phyloP scores from a whole-genome alignment of 2,329 filamentous ascomycete genomes.

The Zalaria obscura region DNA sequence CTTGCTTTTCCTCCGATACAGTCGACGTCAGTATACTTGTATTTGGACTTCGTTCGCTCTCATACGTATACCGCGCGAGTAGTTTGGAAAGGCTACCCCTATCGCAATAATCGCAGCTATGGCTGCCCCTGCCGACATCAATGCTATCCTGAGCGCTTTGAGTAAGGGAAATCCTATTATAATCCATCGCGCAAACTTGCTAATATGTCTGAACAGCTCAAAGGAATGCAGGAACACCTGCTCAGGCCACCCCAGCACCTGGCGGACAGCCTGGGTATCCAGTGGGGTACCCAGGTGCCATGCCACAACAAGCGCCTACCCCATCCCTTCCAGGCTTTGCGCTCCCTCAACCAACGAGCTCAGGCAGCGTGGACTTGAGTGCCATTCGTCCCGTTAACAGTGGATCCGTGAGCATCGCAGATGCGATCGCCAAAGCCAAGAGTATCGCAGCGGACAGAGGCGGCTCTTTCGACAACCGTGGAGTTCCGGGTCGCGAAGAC shows the following conservation, averaged over 20 bases:
- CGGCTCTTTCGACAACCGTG: constrained; percentile 29
- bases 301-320: constrained; percentile 27
- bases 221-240: constrained; percentile 31
- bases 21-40: too few species aligned
- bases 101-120: constrained; percentile 14
- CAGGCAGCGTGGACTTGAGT: constrained; percentile 68
- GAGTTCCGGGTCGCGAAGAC: constrained; percentile 18
- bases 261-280: constrained; percentile 27
- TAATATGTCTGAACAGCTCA: constrained; percentile 24
- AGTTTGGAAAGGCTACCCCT: too few species aligned
- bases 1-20: too few species aligned
- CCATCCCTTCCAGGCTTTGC: constrained; percentile 27
- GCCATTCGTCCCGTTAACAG: constrained; percentile 65
- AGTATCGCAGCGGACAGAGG: constrained; percentile 71
- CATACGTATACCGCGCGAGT: too few species aligned
- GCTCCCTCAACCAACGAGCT: constrained; percentile 54
- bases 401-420: constrained; percentile 69
- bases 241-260: constrained; percentile 23
- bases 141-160: constrained; percentile 36
- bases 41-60: too few species aligned
- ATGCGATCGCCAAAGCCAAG: constrained; percentile 73
- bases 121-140: constrained; percentile 35
- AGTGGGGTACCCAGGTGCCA: constrained; percentile 25
- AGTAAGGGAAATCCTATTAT: constrained; percentile 18
- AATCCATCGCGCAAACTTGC: constrained; percentile 1